phyloP scores from a whole-genome alignment of 768 basidiomycete genomes.

The Auricularia sp. region DNA sequence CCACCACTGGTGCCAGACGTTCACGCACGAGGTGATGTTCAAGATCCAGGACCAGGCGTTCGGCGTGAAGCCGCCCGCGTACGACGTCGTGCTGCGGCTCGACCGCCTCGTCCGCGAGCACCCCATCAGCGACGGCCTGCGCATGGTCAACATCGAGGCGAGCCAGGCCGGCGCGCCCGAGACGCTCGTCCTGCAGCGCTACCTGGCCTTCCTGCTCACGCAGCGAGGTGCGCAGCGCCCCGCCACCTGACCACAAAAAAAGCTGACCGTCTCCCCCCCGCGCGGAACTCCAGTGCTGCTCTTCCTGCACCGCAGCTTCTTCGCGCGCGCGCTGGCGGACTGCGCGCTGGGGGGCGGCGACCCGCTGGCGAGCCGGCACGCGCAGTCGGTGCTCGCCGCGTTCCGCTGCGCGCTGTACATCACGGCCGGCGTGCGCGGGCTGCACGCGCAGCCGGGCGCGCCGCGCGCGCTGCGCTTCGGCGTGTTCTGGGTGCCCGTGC shows the following conservation, averaged over 20 bases:
- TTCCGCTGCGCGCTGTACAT: conserved; percentile 57
- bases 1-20: conserved; percentile 61
- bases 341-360: conserved; percentile 35
- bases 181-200: conserved; percentile 47
- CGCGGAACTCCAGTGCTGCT: conserved; percentile 53
- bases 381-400: conserved; percentile 56
- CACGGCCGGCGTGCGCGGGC: conserved; percentile 34
- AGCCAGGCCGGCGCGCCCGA: background rate
- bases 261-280: background rate
- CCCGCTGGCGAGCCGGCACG: conserved; percentile 59
- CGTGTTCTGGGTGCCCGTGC: conserved; percentile 65
- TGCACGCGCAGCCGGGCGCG: conserved; percentile 33
- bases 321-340: conserved; percentile 59
- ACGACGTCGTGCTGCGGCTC: conserved; percentile 52
- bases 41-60: conserved; percentile 61
- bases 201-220: conserved; percentile 44
- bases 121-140: background rate
- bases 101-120: conserved; percentile 19
- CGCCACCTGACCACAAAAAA: too few species aligned
- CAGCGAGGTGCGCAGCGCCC: too few species aligned
- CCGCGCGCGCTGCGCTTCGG: conserved; percentile 56
- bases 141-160: background rate
- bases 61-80: conserved; percentile 59
- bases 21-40: conserved; percentile 53
- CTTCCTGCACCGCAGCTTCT: conserved; percentile 68